phyloP scores from a whole-genome alignment of 768 basidiomycete genomes.

The Amanita pallidorosea region DNA sequence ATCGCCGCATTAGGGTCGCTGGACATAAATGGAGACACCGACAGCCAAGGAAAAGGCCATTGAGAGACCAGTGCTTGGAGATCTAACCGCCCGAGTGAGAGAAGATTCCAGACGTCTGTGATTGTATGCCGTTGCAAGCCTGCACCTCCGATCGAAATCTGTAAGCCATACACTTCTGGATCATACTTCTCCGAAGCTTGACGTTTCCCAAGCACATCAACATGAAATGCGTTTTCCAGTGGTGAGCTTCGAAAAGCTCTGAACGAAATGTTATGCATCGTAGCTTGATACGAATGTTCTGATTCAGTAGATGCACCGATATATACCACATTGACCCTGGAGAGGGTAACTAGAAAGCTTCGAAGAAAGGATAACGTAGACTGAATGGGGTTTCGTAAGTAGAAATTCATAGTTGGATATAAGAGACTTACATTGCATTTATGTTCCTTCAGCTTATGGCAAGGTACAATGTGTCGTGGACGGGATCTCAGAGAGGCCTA shows the following conservation, averaged over 20 bases:
- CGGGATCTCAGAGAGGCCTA: constrained; percentile 40
- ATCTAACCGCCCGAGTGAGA: constrained; percentile 28
- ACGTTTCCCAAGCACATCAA: constrained; percentile 39
- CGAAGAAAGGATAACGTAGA: constrained; percentile 36
- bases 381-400: constrained; percentile 17
- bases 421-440: constrained; percentile 25
- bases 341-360: constrained; percentile 23
- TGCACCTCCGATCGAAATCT: constrained; percentile 29
- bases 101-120: constrained; percentile 26
- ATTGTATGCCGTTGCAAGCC: constrained; percentile 34
- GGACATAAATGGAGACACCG: constrained; percentile 33
- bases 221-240: constrained; percentile 31
- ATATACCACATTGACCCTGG: constrained; percentile 22
- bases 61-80: constrained; percentile 37
- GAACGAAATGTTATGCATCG: constrained; percentile 29
- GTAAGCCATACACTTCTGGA: constrained; percentile 38
- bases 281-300: constrained; percentile 29
- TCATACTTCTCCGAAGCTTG: constrained; percentile 23
- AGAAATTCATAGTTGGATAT: neutral
- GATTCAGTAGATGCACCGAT: constrained; percentile 31
- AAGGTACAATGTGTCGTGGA: constrained; percentile 23
- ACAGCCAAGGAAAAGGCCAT: constrained; percentile 54
- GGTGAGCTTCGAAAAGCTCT: constrained; percentile 39
- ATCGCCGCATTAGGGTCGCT: constrained; percentile 53
- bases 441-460: constrained; percentile 27